A percentile compares a stretch with the other conserved stretches of the same genome.
These are phyloP conservation scores for Cyberlindnera mississippiensis DNA, from an alignment of 805 yeast species.

Conservation along the genomic window DNA sequence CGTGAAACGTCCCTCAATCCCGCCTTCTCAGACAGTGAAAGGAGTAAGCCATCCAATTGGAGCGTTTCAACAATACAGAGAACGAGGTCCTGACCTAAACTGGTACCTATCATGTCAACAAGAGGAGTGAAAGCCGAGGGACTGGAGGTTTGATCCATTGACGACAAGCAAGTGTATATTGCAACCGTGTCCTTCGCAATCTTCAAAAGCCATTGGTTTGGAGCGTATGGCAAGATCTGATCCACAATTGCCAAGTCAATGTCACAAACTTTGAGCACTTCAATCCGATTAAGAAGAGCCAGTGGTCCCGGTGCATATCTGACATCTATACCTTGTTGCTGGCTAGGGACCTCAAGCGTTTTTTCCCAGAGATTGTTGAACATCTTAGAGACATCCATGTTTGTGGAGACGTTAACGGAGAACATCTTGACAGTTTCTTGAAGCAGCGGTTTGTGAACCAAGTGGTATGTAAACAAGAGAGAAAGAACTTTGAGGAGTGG, in stretches of 20 bases:
- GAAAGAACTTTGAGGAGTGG: constrained; percentile 18
- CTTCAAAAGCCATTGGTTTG: constrained; percentile 11
- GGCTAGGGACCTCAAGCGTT: constrained; percentile 14
- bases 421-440: constrained; percentile 17
- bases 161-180: constrained; percentile 5
- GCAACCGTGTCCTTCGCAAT: constrained; percentile 11
- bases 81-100: constrained; percentile 14
- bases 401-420: constrained; percentile 11
- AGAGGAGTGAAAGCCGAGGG: constrained; percentile 6
- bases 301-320: constrained; percentile 22
- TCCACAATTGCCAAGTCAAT: constrained; percentile 12
- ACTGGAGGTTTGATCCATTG: constrained; percentile 1
- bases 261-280: constrained; percentile 3
- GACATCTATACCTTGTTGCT: constrained; percentile 1
- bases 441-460: constrained; percentile 11
- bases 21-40: constrained; percentile 3
- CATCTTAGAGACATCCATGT: constrained; percentile 23
- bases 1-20: constrained; percentile 4
- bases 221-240: constrained; percentile 17
- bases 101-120: constrained; percentile 5
- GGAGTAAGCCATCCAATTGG: constrained; percentile 5
- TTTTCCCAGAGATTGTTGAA: constrained; percentile 26
- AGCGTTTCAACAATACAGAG: constrained; percentile 10
- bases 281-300: constrained; percentile 18
- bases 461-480: constrained; percentile 16